Evolutionary conservation across 2,329 filamentous ascomycete genomes (phyloP).

Genomic region (Hypomyces perniciosus): DNA sequence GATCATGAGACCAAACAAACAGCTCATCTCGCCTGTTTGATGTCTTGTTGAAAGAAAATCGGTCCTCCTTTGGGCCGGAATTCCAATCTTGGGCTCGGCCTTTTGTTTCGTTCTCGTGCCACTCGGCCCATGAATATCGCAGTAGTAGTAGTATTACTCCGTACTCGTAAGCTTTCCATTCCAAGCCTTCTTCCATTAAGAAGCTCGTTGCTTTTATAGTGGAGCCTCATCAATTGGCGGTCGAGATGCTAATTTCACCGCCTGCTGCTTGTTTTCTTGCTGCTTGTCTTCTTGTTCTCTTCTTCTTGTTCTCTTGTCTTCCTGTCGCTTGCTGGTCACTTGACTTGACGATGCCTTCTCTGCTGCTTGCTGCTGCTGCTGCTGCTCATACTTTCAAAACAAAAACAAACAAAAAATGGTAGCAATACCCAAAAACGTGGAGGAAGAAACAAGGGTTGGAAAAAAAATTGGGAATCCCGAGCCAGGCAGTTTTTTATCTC

Average conservation of each 20-base stretch:
- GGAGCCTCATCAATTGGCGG: not conserved
- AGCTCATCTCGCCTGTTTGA: too few species aligned
- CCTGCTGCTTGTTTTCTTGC: slow-evolving; percentile 5
- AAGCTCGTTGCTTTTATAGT: not conserved
- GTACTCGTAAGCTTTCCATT: too few species aligned
- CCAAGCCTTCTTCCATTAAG: too few species aligned
- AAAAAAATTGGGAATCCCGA: not conserved
- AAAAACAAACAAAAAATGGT: not conserved
- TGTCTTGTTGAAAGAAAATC: too few species aligned
- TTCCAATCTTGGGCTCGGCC: not conserved
- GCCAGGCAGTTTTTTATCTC: slow-evolving; percentile 2
- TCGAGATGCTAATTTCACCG: slow-evolving; percentile 4
- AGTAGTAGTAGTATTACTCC: too few species aligned
- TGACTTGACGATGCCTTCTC: not conserved
- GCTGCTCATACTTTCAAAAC: too few species aligned
- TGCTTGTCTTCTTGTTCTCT: slow-evolving; percentile 1
- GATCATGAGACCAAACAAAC: too few species aligned
- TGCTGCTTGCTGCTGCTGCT: not conserved
- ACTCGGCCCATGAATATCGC: not conserved
- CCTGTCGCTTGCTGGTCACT: not conserved
- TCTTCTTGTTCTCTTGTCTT: not conserved
- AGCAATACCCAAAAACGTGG: not conserved
- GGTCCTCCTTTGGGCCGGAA: too few species aligned
- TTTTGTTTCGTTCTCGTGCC: not conserved
- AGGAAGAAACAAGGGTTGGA: not conserved